Evolutionary conservation across 371 early-diverging fungal genomes (phyloP).

Genomic region (Rhizopus sp.): DNA sequence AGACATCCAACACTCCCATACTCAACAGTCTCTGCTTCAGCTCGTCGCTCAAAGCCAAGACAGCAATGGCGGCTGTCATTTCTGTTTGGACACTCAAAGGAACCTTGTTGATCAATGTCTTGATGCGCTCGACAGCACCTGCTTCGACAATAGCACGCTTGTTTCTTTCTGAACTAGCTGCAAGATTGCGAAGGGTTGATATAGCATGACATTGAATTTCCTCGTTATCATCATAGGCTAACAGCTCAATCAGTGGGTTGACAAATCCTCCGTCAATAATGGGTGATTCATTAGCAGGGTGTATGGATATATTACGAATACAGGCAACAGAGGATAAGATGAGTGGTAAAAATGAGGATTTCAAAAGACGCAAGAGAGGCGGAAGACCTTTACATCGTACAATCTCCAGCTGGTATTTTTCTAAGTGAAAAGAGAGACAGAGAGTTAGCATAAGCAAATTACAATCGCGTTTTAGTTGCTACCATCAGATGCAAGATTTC

Average conservation of each 20-base stretch:
- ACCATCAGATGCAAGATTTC: slow-evolving; percentile 89
- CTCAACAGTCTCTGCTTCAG: slow-evolving; percentile 72
- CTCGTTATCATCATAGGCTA: slow-evolving; percentile 75
- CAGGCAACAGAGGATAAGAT: slow-evolving; percentile 92
- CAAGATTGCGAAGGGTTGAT: slow-evolving; percentile 84
- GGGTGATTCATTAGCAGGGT: slow-evolving; percentile 83
- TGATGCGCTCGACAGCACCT: slow-evolving; percentile 80
- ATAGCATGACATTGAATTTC: slow-evolving; percentile 90
- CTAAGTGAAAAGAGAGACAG: slow-evolving; percentile 69
- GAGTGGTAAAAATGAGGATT: slow-evolving; percentile 77
- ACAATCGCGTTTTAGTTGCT: slow-evolving; percentile 12
- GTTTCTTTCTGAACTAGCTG: slow-evolving; percentile 81
- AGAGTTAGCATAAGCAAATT: neutral
- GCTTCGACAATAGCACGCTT: slow-evolving; percentile 78
- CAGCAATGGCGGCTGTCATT: slow-evolving; percentile 89
- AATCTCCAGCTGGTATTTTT: slow-evolving; percentile 86
- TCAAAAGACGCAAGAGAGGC: slow-evolving; percentile 72
- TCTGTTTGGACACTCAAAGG: slow-evolving; percentile 75
- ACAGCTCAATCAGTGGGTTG: slow-evolving; percentile 69
- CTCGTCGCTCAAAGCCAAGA: slow-evolving; percentile 80
- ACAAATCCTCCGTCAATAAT: slow-evolving; percentile 85
- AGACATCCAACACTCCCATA: slow-evolving; percentile 64
- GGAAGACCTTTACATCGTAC: slow-evolving; percentile 79
- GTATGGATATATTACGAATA: slow-evolving; percentile 91
- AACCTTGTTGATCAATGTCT: slow-evolving; percentile 60